Base-by-base conservation (phyloP, 2,329 filamentous ascomycete species). In the Botrytis cinerea region DNA sequence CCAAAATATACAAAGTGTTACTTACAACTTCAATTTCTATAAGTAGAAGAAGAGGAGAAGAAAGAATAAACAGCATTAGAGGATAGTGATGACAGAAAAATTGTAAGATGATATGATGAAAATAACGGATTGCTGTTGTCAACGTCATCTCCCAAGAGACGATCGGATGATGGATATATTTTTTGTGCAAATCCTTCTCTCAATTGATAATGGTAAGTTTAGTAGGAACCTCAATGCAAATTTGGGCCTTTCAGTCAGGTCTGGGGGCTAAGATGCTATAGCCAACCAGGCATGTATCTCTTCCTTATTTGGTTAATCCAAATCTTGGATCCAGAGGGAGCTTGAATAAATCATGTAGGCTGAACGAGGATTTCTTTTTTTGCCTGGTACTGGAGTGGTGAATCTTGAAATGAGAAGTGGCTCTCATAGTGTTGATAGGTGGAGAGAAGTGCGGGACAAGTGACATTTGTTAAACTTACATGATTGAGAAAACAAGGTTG, bases 141-240 rank as follows among this genome's bases (percentile, higher is more conserved):
- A 51, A 25, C 14, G 0, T n/a, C 22, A 14, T 51, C 25, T 2
- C 25, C 25, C 48, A 2, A n/a, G 8, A n/a, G 22, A n/a, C 22
- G 22, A 51, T 51, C 10, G 14, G 25, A n/a, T 5, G 25, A n/a
- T n/a, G 1, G 10, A 51, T 3, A 14, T 2, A 14, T 14, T n/a
- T 51, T 51, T 51, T n/a, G 48, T 25, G 14, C 10, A 51, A 46
- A n/a, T 14, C 1, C 5, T 14, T 51, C 10, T 51, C 22, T 51
- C 22, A 25, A 51, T 25, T 51, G 4, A 25, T 14, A n/a, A n/a
- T 6, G 10, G 4, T 51, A n/a, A 2, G 14, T n/a, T n/a, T 14
- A 14, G 1, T 14, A 51, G 25, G 48, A 12, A 25, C 0, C 1
- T 51, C 6, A 6, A 51, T 4, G 4, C 14, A n/a, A 0, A 0